Conservation (phyloP, 768 basidiomycete species). For the Crucibulum laeve region DNA sequence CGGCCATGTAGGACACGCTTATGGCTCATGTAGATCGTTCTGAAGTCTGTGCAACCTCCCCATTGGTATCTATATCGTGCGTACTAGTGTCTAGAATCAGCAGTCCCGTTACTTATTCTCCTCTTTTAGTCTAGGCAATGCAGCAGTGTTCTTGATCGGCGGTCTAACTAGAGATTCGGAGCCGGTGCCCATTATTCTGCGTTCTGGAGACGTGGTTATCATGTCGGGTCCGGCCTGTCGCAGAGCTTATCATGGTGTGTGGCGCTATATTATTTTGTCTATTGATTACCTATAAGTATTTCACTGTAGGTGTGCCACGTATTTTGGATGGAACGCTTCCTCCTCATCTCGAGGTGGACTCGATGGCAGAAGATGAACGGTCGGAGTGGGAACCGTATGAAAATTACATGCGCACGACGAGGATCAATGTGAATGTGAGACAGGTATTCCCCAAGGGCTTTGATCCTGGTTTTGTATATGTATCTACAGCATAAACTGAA, state of each 20-base stretch:
- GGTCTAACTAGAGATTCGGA: conserved; percentile 70
- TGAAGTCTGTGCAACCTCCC: conserved; percentile 88
- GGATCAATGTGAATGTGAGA: conserved; percentile 91
- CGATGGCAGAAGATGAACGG: conserved; percentile 18
- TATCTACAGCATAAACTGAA: neutral
- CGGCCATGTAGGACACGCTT: conserved; percentile 65
- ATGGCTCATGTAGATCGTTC: conserved; percentile 99
- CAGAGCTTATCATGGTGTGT: conserved; percentile 88
- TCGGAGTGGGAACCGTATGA: conserved; percentile 57
- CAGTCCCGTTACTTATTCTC: neutral
- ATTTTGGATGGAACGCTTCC: conserved; percentile 83
- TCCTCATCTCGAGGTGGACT: conserved; percentile 35
- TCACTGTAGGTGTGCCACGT: conserved; percentile 68
- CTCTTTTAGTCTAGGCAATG: conserved; percentile 70
- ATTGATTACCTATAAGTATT: neutral
- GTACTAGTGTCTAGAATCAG: conserved; percentile 17
- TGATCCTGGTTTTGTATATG: conserved; percentile 18
- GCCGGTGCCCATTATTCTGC: conserved; percentile 79
- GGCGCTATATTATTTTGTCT: neutral
- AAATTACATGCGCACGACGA: conserved; percentile 58
- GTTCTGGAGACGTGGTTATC: conserved; percentile 88
- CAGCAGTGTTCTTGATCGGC: conserved; percentile 88
- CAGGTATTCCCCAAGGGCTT: conserved; percentile 83
- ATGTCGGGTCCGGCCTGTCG: conserved; percentile 89
- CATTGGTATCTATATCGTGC: conserved; percentile 91